phyloP scores from a whole-genome alignment of 2,329 filamentous ascomycete species.

The Cyphellophora europaea region DNA sequence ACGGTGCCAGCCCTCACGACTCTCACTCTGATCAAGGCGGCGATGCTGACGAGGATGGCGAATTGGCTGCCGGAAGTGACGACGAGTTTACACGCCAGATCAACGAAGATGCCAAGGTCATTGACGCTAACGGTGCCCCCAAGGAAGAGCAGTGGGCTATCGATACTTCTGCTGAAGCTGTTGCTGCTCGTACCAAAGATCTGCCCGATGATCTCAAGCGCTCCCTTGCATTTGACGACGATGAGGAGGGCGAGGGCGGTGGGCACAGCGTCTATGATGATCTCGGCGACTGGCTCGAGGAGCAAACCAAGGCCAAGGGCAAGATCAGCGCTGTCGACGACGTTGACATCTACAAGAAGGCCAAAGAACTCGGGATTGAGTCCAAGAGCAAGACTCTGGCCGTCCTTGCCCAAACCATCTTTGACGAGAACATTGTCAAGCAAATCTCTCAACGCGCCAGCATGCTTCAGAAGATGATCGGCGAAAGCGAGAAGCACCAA shows the following conservation, averaged over 20 bases:
- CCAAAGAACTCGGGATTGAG: slow-evolving; percentile 91
- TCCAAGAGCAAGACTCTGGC: slow-evolving; percentile 86
- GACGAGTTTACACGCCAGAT: slow-evolving; percentile 80
- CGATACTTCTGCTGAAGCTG: slow-evolving; percentile 89
- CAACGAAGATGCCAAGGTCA: slow-evolving; percentile 58
- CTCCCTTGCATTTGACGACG: slow-evolving; percentile 73
- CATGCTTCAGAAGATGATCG: slow-evolving; percentile 84
- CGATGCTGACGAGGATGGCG: slow-evolving; percentile 55
- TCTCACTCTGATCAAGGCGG: slow-evolving; percentile 54
- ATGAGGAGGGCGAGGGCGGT: slow-evolving; percentile 66
- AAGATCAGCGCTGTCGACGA: slow-evolving; percentile 73
- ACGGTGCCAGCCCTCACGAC: slow-evolving; percentile 55
- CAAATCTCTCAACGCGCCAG: slow-evolving; percentile 76
- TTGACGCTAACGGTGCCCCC: slow-evolving; percentile 55
- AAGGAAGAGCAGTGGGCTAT: slow-evolving; percentile 93
- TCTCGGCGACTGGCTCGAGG: slow-evolving; percentile 85
- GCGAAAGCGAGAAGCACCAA: slow-evolving; percentile 80
- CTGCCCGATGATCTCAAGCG: slow-evolving; percentile 93
- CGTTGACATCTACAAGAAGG: slow-evolving; percentile 89
- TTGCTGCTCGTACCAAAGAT: slow-evolving; percentile 86
- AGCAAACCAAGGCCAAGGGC: slow-evolving; percentile 58
- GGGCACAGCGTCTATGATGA: slow-evolving; percentile 75
- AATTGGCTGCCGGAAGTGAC: slow-evolving; percentile 68
- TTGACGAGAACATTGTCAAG: slow-evolving; percentile 78
- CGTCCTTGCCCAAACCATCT: slow-evolving; percentile 87